Conservation (phyloP, 306 rosid genomes). For the Citrullus amarus region DNA sequence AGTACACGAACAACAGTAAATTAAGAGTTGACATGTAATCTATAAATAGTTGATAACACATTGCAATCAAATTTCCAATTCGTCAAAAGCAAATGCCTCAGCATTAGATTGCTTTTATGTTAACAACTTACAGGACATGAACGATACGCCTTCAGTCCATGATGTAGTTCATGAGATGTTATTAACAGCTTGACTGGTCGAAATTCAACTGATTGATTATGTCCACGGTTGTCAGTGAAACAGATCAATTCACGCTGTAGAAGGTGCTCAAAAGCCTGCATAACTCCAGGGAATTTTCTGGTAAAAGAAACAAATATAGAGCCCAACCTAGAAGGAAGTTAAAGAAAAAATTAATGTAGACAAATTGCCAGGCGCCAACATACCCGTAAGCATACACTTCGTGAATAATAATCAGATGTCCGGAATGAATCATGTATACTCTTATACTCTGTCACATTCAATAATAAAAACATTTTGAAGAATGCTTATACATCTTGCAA, state of each 20-base stretch:
- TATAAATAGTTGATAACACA: not conserved
- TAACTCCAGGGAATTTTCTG: not conserved
- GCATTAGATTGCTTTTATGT: not conserved
- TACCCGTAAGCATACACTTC: conserved; percentile 72
- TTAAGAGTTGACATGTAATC: not conserved
- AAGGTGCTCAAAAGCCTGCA: conserved; percentile 94
- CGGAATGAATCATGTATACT: conserved; percentile 46
- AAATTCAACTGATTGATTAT: conserved; percentile 51
- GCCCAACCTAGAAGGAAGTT: not conserved
- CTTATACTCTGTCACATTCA: conserved; percentile 62
- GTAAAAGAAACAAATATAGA: not conserved
- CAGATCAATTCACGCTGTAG: conserved; percentile 55
- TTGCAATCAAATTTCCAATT: not conserved
- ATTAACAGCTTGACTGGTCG: conserved; percentile 70
- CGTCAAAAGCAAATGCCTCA: not conserved
- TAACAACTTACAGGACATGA: conserved; percentile 69
- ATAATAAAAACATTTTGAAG: not conserved
- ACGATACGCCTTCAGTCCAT: conserved; percentile 45
- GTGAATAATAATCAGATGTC: conserved; percentile 52
- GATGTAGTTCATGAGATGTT: conserved; percentile 48
- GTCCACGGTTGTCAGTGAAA: conserved; percentile 63
- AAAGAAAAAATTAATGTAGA: not conserved
- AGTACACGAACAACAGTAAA: not conserved
- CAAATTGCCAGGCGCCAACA: not conserved
- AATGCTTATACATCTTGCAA: conserved; percentile 3